Percentiles rank a stretch among this genome's conserved stretches.
These are phyloP conservation scores for Penicillium subrubescens DNA, from an alignment of 495 filamentous ascomycete genomes.

Conservation along the genomic window DNA sequence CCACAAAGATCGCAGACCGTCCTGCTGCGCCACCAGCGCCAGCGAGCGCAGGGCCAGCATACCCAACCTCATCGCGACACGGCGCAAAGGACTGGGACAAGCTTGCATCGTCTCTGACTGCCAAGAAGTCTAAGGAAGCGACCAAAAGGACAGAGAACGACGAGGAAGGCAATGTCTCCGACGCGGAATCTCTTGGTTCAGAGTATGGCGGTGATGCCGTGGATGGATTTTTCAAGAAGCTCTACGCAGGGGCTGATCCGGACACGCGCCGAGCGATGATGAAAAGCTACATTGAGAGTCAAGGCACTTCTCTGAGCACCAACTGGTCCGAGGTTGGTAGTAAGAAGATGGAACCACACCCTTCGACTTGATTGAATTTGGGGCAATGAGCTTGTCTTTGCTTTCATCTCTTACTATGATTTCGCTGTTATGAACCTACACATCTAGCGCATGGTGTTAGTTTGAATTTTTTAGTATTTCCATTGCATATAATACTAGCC, in stretches of 20 bases:
- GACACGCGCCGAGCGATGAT: slow-evolving; percentile 93
- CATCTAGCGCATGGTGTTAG: slow-evolving; percentile 31
- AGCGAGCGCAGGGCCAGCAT: slow-evolving; percentile 55
- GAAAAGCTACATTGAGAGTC: slow-evolving; percentile 94
- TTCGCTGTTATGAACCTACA: background rate
- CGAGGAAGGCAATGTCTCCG: slow-evolving; percentile 37
- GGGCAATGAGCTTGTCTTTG: background rate
- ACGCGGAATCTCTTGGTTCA: slow-evolving; percentile 51
- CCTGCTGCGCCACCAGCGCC: slow-evolving; percentile 26
- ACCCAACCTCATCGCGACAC: slow-evolving; percentile 84
- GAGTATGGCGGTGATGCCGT: slow-evolving; percentile 72
- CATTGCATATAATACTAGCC: background rate
- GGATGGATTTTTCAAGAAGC: slow-evolving; percentile 86
- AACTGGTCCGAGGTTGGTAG: slow-evolving; percentile 85
- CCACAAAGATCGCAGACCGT: slow-evolving; percentile 33
- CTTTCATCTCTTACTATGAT: background rate
- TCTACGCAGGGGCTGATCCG: slow-evolving; percentile 76
- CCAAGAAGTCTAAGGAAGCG: slow-evolving; percentile 39
- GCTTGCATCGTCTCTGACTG: slow-evolving; percentile 58
- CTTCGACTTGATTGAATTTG: slow-evolving; percentile 51
- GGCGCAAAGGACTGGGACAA: slow-evolving; percentile 96
- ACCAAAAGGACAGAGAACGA: slow-evolving; percentile 22
- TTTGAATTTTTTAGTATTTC: background rate
- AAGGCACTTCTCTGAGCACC: slow-evolving; percentile 90
- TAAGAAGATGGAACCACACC: slow-evolving; percentile 68